phyloP scores from a whole-genome alignment of 2,329 filamentous ascomycete species.

The Stemphylium vesicarium region DNA sequence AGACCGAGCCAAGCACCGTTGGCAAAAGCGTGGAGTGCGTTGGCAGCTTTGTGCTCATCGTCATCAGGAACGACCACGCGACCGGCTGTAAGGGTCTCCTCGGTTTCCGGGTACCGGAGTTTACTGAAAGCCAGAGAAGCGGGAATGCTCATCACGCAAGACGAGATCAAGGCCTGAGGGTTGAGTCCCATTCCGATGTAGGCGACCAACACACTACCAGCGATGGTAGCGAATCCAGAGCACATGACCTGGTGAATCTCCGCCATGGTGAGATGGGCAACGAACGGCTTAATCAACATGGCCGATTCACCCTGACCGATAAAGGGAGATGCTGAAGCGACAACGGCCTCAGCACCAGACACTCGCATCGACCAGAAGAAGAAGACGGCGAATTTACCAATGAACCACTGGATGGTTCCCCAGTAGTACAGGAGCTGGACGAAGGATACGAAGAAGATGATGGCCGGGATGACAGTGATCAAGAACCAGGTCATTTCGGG shows the following conservation, averaged over 20 bases:
- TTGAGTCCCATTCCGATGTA: conserved; percentile 87
- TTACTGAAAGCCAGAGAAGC: conserved; percentile 89
- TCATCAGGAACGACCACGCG: conserved; percentile 82
- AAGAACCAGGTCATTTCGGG: conserved; percentile 69
- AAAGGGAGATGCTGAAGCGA: conserved; percentile 90
- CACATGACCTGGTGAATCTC: conserved; percentile 94
- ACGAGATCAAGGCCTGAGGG: conserved; percentile 83
- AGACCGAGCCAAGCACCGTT: conserved; percentile 85
- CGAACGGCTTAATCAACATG: conserved; percentile 88
- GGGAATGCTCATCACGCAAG: conserved; percentile 94
- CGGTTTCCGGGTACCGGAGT: conserved; percentile 85
- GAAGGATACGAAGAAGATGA: conserved; percentile 96
- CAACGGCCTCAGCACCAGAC: conserved; percentile 90
- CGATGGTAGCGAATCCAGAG: conserved; percentile 90
- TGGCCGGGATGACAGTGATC: conserved; percentile 79
- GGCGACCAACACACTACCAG: conserved; percentile 82
- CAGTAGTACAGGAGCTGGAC: conserved; percentile 85
- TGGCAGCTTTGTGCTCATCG: conserved; percentile 75
- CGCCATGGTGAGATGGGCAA: conserved; percentile 82
- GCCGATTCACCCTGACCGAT: conserved; percentile 94
- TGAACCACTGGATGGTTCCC: conserved; percentile 85
- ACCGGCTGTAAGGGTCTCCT: conserved; percentile 84
- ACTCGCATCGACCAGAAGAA: conserved; percentile 91
- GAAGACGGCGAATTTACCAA: conserved; percentile 84
- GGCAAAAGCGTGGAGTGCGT: conserved; percentile 83